Percentiles rank a stretch among this genome's conserved stretches.
phyloP scores from a whole-genome alignment of 1,139 yeast genomes.

The Pichia sp. region DNA sequence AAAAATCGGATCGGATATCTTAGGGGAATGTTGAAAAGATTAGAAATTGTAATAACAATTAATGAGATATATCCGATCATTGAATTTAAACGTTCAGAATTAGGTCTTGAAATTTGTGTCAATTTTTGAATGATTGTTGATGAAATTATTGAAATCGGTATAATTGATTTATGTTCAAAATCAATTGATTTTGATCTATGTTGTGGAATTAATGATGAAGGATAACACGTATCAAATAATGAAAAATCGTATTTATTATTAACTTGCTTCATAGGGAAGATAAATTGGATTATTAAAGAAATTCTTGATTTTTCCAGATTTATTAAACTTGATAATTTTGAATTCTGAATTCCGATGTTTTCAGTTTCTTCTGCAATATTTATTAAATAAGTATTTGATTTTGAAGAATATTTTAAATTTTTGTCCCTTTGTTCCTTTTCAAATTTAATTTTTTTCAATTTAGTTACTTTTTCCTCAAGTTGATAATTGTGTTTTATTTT shows the following conservation, averaged over 20 bases:
- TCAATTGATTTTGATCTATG: neutral
- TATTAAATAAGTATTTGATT: neutral
- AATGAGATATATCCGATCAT: conserved; percentile 45
- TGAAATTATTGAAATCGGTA: conserved; percentile 9
- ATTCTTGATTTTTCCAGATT: conserved; percentile 18
- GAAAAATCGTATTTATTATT: conserved; percentile 29
- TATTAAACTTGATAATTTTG: neutral
- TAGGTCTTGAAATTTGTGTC: conserved; percentile 11
- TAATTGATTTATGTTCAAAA: neutral
- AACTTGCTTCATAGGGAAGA: conserved; percentile 17
- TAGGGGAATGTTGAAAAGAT: conserved; percentile 40
- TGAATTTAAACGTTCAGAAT: conserved; percentile 36
- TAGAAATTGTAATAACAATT: conserved; percentile 36
- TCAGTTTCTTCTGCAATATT: conserved; percentile 1
- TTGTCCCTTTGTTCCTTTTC: neutral
- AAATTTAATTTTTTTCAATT: neutral
- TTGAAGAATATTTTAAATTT: conserved; percentile 2
- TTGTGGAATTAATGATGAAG: conserved; percentile 14
- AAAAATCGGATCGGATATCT: conserved; percentile 45
- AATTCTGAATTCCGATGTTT: neutral
- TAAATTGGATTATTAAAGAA: conserved; percentile 9
- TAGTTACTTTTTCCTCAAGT: neutral
- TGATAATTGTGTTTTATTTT: conserved; percentile 2
- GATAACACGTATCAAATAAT: conserved; percentile 28
- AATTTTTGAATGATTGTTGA: conserved; percentile 10